phyloP scores from a whole-genome alignment of 108 stramenopile genomes.

The Pseudonitzschia pungens region DNA sequence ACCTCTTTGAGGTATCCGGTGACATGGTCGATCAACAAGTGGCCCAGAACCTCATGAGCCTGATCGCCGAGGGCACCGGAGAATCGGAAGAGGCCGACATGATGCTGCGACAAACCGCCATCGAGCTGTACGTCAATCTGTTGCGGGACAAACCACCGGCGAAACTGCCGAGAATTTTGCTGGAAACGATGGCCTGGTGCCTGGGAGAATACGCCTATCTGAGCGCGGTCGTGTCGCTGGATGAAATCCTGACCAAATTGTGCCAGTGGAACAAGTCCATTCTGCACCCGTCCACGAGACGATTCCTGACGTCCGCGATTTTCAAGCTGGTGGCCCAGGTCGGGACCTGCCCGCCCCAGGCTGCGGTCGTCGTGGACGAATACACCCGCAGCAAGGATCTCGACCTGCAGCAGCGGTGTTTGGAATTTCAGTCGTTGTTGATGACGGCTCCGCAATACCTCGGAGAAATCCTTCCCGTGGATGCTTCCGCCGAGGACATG shows the following conservation, averaged over 20 bases:
- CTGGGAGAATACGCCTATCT: slow-evolving; percentile 98
- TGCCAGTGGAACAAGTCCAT: slow-evolving; percentile 57
- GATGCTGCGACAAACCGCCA: slow-evolving; percentile 86
- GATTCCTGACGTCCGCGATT: slow-evolving; percentile 83
- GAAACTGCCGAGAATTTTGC: slow-evolving; percentile 75
- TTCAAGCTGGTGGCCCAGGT: slow-evolving; percentile 95
- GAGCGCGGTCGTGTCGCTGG: slow-evolving; percentile 55
- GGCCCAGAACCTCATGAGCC: slow-evolving; percentile 92
- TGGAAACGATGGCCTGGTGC: slow-evolving; percentile 96
- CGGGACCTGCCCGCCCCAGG: slow-evolving; percentile 84
- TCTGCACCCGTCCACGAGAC: slow-evolving; percentile 61
- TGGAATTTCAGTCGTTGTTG: slow-evolving; percentile 88
- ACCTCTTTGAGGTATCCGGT: slow-evolving; percentile 91
- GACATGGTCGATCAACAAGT: slow-evolving; percentile 91
- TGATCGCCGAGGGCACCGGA: slow-evolving; percentile 96
- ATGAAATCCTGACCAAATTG: slow-evolving; percentile 71
- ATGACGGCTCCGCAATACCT: slow-evolving; percentile 74
- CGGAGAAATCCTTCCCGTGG: slow-evolving; percentile 92
- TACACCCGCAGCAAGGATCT: slow-evolving; percentile 85
- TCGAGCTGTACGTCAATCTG: slow-evolving; percentile 86
- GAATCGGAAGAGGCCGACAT: slow-evolving; percentile 92
- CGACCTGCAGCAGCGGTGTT: slow-evolving; percentile 91
- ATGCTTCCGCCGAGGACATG: slow-evolving; percentile 91
- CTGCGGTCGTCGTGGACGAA: slow-evolving; percentile 83
- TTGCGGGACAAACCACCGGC: slow-evolving; percentile 64